Evolutionary conservation across 345 rosid species (phyloP).

Genomic region (Acer yangbiense): DNA sequence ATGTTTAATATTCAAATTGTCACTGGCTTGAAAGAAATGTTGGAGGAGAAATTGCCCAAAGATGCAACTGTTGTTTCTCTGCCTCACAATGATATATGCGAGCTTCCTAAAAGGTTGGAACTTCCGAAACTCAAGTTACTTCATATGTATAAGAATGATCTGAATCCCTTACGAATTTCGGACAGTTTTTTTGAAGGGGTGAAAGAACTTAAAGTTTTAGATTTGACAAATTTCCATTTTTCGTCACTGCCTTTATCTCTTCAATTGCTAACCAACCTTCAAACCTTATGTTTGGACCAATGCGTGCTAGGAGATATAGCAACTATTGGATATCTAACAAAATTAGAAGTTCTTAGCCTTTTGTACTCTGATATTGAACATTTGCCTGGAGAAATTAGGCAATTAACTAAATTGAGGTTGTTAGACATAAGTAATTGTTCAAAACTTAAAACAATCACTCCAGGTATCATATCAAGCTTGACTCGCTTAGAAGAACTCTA

Average conservation of each 20-base stretch:
- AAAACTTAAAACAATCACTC: constrained; percentile 22
- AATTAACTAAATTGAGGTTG: constrained; percentile 13
- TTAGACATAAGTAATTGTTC: constrained; percentile 26
- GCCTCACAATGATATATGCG: neutral
- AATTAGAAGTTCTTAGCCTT: constrained; percentile 7
- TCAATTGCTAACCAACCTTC: constrained; percentile 9
- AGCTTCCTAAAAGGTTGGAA: constrained; percentile 22
- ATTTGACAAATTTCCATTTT: neutral
- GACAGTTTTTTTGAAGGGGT: constrained; percentile 10
- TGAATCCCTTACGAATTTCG: neutral
- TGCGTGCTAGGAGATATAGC: neutral
- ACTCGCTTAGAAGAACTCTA: constrained; percentile 27
- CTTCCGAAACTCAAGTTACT: constrained; percentile 15
- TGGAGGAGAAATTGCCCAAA: neutral
- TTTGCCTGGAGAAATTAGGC: constrained; percentile 19
- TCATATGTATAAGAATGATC: no score
- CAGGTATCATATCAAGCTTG: constrained; percentile 24
- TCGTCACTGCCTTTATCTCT: constrained; percentile 24
- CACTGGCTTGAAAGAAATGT: constrained; percentile 1
- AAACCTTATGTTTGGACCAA: constrained; percentile 9
- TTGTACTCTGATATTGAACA: constrained; percentile 1
- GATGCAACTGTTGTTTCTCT: constrained; percentile 14
- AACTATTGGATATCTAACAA: neutral
- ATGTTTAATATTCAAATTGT: constrained; percentile 2
- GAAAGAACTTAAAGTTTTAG: constrained; percentile 28